A percentile compares a stretch with the other conserved stretches of the same genome.
Conservation (phyloP, 164 flowering plant species). For the Cinnamomum micranthum region DNA sequence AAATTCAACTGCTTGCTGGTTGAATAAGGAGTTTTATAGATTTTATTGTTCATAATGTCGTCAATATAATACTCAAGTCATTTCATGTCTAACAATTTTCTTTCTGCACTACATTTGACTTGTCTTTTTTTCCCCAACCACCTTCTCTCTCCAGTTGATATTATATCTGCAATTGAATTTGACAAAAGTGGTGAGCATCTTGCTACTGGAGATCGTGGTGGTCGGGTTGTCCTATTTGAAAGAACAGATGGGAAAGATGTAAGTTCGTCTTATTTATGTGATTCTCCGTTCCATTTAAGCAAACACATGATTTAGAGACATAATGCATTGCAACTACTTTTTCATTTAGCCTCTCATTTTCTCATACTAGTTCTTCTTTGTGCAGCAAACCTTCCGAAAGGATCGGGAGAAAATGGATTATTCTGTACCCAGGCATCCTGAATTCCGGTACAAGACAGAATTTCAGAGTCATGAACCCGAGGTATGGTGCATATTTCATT, state of each 20-base stretch:
- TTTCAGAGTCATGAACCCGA: slow-evolving; percentile 94
- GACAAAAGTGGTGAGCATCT: slow-evolving; percentile 53
- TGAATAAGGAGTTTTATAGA: neutral
- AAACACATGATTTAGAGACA: neutral
- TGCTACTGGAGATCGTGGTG: slow-evolving; percentile 74
- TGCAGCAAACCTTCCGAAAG: slow-evolving; percentile 52
- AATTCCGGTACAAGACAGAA: slow-evolving; percentile 86
- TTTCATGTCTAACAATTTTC: neutral
- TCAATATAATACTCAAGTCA: neutral
- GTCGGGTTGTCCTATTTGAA: slow-evolving; percentile 65
- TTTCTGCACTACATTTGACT: neutral
- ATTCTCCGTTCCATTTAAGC: neutral
- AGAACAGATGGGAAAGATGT: slow-evolving; percentile 51
- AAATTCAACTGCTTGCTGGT: neutral
- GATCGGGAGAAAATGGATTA: slow-evolving; percentile 64
- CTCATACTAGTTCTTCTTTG: neutral
- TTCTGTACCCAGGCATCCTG: slow-evolving; percentile 59
- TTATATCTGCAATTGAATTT: slow-evolving; percentile 60
- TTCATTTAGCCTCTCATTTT: neutral
- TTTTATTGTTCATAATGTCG: neutral
- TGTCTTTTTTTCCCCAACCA: neutral
- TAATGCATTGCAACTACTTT: neutral
- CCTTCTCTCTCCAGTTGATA: slow-evolving; percentile 30
- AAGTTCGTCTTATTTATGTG: slow-evolving; percentile 12
- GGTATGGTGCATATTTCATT: slow-evolving; percentile 29